Conservation (phyloP, 1,139 yeast genomes). For the Arxiozyma bovina region DNA sequence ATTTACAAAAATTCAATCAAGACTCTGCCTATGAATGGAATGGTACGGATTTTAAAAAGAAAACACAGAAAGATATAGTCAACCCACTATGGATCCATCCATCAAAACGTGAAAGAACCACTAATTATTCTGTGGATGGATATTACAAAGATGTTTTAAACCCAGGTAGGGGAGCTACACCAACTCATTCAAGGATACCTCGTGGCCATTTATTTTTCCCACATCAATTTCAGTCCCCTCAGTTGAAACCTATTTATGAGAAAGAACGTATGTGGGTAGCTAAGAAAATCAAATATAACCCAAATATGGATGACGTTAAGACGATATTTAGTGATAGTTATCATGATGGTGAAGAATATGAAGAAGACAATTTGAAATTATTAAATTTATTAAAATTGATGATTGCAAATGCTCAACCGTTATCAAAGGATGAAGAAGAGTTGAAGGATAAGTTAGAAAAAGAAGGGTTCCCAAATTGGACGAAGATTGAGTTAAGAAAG, state of each 20-base stretch:
- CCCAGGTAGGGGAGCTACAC: conserved; percentile 47
- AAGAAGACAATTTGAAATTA: conserved; percentile 34
- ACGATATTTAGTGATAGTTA: conserved; percentile 33
- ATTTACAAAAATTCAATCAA: conserved; percentile 65
- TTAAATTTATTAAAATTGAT: conserved; percentile 52
- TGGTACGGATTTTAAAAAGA: conserved; percentile 72
- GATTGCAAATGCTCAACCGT: conserved; percentile 53
- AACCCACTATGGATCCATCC: conserved; percentile 56
- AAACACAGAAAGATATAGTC: conserved; percentile 38
- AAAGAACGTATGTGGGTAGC: conserved; percentile 45
- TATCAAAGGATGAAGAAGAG: conserved; percentile 58
- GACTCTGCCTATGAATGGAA: conserved; percentile 79
- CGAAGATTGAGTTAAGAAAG: conserved; percentile 60
- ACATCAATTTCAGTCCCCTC: conserved; percentile 63
- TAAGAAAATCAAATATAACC: conserved; percentile 23
- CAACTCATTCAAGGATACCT: conserved; percentile 51
- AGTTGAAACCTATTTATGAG: conserved; percentile 52
- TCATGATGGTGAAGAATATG: conserved; percentile 28
- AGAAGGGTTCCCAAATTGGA: conserved; percentile 59
- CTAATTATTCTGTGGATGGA: conserved; percentile 69
- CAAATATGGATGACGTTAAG: conserved; percentile 31
- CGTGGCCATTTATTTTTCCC: conserved; percentile 56
- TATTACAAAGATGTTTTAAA: conserved; percentile 70
- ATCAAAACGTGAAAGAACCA: conserved; percentile 69
- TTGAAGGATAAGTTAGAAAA: conserved; percentile 45